Base-by-base conservation (phyloP, 495 filamentous ascomycete species). In the Penicillium verhagenii region DNA sequence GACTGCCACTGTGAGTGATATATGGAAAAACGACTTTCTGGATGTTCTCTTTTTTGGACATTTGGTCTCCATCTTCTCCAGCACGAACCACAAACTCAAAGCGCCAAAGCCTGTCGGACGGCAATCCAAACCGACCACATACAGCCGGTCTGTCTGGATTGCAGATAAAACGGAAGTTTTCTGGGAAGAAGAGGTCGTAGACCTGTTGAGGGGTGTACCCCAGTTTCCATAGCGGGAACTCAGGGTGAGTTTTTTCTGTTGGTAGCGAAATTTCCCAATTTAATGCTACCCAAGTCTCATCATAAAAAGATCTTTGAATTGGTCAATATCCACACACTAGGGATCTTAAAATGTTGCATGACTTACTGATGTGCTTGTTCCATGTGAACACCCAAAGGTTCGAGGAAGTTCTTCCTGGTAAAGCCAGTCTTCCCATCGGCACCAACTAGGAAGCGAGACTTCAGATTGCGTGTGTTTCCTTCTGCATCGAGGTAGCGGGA, bases 351-450 rank as follows among this genome's bases (percentile, higher is more conserved):
- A 43, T 0, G 4, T 2, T 18, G 10, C 13, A 33, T n/a, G 19
- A 21, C 57, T 23, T 61, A 68, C 68, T 59, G 37, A n/a, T 69
- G 56, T 19, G 60, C 69, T 16, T 68, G 60, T 53, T 79, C 72
- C 61, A 72, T 65, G n/a, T 67, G 56, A 21, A 77, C 68, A 5
- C 73, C 72, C 8, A 59, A 64, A 1, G 70, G 64, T 56, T 79
- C 78, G 2, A 82, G 67, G 47, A 76, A 81, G 8, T 72, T 57
- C 60, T 82, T 82, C 25, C 78, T 61, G 0, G 74, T 73, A n/a
- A 78, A 65, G 0, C 78, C 78, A 13, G 63, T 74, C 55, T 82
- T 81, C 6, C 79, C 79, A 58, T 82, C 79, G 0, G 79, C 79
- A 0, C 75, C 77, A 44, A 78, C 63, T 2, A 81, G 64, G 44